phyloP scores from a whole-genome alignment of 2,329 filamentous ascomycete genomes.

The Alternaria gansuensis region DNA sequence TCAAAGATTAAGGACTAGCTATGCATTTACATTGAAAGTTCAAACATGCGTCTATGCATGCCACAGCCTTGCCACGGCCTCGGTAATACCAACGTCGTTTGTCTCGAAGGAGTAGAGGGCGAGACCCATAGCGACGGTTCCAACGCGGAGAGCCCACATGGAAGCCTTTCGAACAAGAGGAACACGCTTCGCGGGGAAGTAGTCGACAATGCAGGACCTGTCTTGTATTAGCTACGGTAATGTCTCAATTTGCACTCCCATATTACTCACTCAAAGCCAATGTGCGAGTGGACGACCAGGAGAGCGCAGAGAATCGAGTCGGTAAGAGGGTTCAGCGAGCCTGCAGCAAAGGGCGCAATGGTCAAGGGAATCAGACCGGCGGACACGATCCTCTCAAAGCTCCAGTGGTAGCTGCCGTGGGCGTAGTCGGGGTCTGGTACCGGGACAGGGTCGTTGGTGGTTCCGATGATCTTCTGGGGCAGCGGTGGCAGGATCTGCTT shows the following conservation, averaged over 20 bases:
- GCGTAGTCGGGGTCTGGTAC: slow-evolving; percentile 75
- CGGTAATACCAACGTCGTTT: slow-evolving; percentile 93
- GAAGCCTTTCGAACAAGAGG: slow-evolving; percentile 72
- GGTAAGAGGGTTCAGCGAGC: slow-evolving; percentile 85
- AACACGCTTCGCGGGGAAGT: slow-evolving; percentile 77
- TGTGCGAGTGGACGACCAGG: slow-evolving; percentile 90
- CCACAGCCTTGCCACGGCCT: slow-evolving; percentile 89
- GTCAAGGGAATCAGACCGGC: slow-evolving; percentile 85
- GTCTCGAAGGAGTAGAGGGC: slow-evolving; percentile 99
- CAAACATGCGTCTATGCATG: slow-evolving; percentile 66
- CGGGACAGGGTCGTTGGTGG: slow-evolving; percentile 83
- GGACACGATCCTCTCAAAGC: slow-evolving; percentile 84
- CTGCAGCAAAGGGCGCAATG: slow-evolving; percentile 89
- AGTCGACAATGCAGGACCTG: slow-evolving; percentile 83
- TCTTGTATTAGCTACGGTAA: slow-evolving; percentile 16
- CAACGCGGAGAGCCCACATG: slow-evolving; percentile 80
- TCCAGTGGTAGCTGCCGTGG: slow-evolving; percentile 98
- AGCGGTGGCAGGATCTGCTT: slow-evolving; percentile 81
- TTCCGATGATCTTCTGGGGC: slow-evolving; percentile 84
- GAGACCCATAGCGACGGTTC: slow-evolving; percentile 81
- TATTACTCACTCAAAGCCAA: slow-evolving; percentile 80
- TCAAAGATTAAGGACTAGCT: too few relatives aligned
- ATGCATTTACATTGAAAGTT: slow-evolving; percentile 16
- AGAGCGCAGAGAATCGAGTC: slow-evolving; percentile 86
- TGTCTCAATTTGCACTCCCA: slow-evolving; percentile 7